Conservation (phyloP, 2,329 filamentous ascomycete species). For the Amauroascus verrucosus region DNA sequence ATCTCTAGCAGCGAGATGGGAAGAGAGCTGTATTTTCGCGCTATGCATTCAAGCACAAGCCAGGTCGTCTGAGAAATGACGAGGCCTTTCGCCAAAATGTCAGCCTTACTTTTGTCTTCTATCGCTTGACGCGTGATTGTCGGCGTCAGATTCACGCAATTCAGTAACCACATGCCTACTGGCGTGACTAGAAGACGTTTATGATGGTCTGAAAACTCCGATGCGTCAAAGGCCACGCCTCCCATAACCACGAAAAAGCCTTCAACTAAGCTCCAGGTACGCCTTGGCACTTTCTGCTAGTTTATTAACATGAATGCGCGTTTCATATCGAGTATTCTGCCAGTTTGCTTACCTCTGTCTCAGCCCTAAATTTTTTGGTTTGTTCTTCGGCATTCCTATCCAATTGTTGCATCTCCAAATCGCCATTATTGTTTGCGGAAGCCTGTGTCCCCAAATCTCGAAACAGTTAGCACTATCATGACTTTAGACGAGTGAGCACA, state of each 20-base stretch:
- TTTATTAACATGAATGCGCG: neutral
- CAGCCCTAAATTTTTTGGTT: too few species aligned
- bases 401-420: neutral
- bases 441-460: neutral
- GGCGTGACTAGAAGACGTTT: neutral
- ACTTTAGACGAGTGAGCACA: neutral
- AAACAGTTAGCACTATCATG: neutral
- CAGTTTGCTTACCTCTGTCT: too few species aligned
- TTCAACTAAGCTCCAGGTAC: neutral
- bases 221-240: neutral
- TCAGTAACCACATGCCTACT: neutral
- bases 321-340: neutral
- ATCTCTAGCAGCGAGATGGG: conserved; percentile 3
- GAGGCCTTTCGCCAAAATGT: neutral
- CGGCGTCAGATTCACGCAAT: neutral
- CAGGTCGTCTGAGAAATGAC: neutral
- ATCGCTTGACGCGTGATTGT: neutral
- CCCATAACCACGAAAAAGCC: neutral
- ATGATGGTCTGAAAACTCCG: neutral
- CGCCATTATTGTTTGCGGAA: neutral
- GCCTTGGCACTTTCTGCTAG: neutral
- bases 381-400: neutral
- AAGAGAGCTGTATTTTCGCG: neutral
- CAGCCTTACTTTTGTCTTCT: conserved; percentile 2
- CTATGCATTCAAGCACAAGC: neutral